Conservation (phyloP, 768 basidiomycete species). For the Mycena polygramma region DNA sequence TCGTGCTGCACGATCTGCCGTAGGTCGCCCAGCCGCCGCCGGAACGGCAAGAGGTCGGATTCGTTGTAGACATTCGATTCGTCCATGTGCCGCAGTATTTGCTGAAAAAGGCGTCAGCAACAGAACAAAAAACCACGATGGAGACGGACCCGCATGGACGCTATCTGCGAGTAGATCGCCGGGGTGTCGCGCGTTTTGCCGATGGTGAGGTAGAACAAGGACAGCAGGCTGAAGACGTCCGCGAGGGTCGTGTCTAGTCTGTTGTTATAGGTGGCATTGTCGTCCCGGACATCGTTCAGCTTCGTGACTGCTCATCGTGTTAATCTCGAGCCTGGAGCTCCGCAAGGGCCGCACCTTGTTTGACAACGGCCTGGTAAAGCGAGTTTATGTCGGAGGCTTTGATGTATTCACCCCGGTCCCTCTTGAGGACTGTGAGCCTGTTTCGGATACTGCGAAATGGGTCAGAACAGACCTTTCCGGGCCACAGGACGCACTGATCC, state of each 20-base stretch:
- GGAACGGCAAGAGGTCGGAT: constrained; percentile 90
- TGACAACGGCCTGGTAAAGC: constrained; percentile 93
- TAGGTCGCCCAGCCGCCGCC: constrained; percentile 82
- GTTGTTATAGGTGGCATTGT: constrained; percentile 82
- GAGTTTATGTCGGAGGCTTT: constrained; percentile 93
- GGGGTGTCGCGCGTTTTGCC: constrained; percentile 96
- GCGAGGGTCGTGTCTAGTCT: constrained; percentile 94
- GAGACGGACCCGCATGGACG: constrained; percentile 91
- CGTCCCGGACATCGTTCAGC: constrained; percentile 91
- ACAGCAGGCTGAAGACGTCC: constrained; percentile 95
- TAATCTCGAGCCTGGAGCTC: too few relatives aligned
- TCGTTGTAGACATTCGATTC: constrained; percentile 97
- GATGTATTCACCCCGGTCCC: constrained; percentile 93
- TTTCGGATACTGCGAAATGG: constrained; percentile 83
- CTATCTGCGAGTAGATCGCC: constrained; percentile 95
- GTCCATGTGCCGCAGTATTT: constrained; percentile 96
- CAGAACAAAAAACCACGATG: constrained; percentile 18
- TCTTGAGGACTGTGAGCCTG: constrained; percentile 93
- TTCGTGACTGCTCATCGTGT: constrained; percentile 74
- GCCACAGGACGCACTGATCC: constrained; percentile 40
- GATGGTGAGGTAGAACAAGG: constrained; percentile 97
- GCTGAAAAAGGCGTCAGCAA: constrained; percentile 58
- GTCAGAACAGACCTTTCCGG: constrained; percentile 32
- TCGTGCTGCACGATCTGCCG: constrained; percentile 90
- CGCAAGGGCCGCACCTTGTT: constrained; percentile 76